Evolutionary conservation across 2,329 filamentous ascomycete species (phyloP).

Genomic region (Alternaria sp.): DNA sequence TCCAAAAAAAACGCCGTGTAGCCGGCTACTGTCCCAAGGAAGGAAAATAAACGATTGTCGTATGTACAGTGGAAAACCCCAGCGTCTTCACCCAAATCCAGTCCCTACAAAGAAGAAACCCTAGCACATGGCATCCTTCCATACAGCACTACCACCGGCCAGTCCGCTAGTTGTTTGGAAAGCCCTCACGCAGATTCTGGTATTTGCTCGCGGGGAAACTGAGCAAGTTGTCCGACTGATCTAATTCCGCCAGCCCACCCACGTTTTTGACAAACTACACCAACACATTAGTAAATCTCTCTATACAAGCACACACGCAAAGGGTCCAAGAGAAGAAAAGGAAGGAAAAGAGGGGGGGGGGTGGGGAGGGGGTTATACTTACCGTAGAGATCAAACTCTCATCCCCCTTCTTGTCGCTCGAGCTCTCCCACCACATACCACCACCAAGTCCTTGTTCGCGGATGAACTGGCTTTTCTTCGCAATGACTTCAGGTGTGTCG

Average conservation of each 20-base stretch:
- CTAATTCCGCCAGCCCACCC: constrained; percentile 62
- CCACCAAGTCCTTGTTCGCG: constrained; percentile 44
- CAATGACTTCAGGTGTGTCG: constrained; percentile 46
- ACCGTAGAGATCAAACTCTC: constrained; percentile 47
- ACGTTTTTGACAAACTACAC: constrained; percentile 61
- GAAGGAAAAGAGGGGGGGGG: neutral
- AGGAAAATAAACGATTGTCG: neutral
- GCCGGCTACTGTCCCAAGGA: neutral
- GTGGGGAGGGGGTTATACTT: constrained; percentile 9
- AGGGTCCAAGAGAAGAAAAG: neutral
- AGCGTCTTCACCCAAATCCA: neutral
- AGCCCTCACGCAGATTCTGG: constrained; percentile 64
- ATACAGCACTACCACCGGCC: neutral
- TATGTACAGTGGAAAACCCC: neutral
- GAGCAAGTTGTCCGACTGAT: constrained; percentile 66
- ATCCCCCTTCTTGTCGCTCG: constrained; percentile 42
- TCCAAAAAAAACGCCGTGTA: neutral
- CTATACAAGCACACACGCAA: neutral
- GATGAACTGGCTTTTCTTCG: constrained; percentile 41
- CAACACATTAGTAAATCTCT: constrained; percentile 10
- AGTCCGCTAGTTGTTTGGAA: constrained; percentile 31
- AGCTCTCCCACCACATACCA: constrained; percentile 53
- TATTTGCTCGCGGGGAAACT: constrained; percentile 73
- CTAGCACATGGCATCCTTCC: neutral
- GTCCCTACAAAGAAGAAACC: neutral